These are phyloP conservation scores for Phytophthora litchii DNA, from an alignment of 352 stramenopile species.

Conservation along the genomic window DNA sequence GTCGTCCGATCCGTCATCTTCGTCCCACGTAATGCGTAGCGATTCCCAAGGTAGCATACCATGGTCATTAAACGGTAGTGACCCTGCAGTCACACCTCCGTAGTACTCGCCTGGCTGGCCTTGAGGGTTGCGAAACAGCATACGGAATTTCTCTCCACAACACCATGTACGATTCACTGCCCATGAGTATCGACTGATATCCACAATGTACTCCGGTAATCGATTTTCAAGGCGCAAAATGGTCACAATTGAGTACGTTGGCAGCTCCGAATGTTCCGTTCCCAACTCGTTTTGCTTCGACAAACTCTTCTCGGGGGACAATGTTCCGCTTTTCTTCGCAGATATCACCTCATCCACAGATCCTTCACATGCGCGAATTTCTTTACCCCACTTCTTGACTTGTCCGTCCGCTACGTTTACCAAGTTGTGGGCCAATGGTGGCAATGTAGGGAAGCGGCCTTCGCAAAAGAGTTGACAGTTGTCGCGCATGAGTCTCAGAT, in stretches of 20 bases:
- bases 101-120: conserved; percentile 79
- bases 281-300: conserved; percentile 10
- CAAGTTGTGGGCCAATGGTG: conserved; percentile 73
- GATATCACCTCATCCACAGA: conserved; percentile 14
- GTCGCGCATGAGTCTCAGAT: conserved; percentile 74
- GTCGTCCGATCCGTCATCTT: conserved; percentile 84
- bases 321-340: conserved; percentile 14
- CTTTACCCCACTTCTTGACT: conserved; percentile 74
- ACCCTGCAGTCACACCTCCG: conserved; percentile 64
- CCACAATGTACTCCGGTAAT: conserved; percentile 75
- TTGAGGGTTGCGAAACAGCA: conserved; percentile 78
- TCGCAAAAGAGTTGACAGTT: conserved; percentile 87
- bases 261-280: conserved; percentile 11
- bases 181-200: conserved; percentile 67
- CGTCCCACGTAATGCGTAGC: conserved; percentile 82
- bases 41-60: conserved; percentile 83
- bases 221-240: conserved; percentile 86
- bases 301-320: conserved; percentile 9
- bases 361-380: conserved; percentile 65
- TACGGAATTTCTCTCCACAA: conserved; percentile 75
- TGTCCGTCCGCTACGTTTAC: conserved; percentile 66
- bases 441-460: conserved; percentile 75
- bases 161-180: conserved; percentile 63
- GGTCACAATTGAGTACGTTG: conserved; percentile 47
- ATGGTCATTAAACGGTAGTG: conserved; percentile 60